These are phyloP conservation scores for Cyclotella choctawhatcheeana DNA, from an alignment of 108 stramenopile genomes.

Conservation along the genomic window DNA sequence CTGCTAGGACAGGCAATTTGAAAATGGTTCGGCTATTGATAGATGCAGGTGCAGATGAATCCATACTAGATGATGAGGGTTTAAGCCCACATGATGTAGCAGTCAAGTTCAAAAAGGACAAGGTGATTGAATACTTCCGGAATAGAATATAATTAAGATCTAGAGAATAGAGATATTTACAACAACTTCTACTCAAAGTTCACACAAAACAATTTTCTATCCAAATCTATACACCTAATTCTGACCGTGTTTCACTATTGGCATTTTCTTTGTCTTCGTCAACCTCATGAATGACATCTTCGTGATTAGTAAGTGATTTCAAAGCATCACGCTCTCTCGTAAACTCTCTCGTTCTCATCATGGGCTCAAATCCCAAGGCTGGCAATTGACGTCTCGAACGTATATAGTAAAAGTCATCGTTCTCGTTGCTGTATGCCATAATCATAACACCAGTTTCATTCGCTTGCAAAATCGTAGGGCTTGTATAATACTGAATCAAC, in stretches of 20 bases:
- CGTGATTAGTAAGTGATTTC: constrained; percentile 28
- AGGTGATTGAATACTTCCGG: constrained; percentile 34
- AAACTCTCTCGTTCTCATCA: constrained; percentile 66
- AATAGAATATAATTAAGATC: not conserved
- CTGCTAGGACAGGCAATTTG: constrained; percentile 52
- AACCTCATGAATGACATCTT: constrained; percentile 34
- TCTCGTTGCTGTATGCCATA: constrained; percentile 45
- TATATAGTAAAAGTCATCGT: constrained; percentile 46
- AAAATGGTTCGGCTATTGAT: constrained; percentile 36
- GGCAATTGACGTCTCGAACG: constrained; percentile 61
- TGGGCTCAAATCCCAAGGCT: constrained; percentile 82
- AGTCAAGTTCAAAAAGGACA: constrained; percentile 48
- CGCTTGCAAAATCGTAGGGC: constrained; percentile 78
- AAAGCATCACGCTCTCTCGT: constrained; percentile 64
- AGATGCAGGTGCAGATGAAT: constrained; percentile 51
- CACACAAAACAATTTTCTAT: too few species aligned
- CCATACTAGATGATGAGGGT: constrained; percentile 35
- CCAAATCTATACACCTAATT: constrained; percentile 4
- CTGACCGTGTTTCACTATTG: constrained; percentile 2
- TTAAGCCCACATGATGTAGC: constrained; percentile 44
- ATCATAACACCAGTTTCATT: constrained; percentile 77
- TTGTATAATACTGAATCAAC: constrained; percentile 68
- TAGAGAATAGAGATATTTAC: too few species aligned
- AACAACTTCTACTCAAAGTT: too few species aligned
- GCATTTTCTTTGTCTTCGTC: constrained; percentile 37